Base-by-base conservation (phyloP, 768 basidiomycete species). In the Termitomyces sp. region DNA sequence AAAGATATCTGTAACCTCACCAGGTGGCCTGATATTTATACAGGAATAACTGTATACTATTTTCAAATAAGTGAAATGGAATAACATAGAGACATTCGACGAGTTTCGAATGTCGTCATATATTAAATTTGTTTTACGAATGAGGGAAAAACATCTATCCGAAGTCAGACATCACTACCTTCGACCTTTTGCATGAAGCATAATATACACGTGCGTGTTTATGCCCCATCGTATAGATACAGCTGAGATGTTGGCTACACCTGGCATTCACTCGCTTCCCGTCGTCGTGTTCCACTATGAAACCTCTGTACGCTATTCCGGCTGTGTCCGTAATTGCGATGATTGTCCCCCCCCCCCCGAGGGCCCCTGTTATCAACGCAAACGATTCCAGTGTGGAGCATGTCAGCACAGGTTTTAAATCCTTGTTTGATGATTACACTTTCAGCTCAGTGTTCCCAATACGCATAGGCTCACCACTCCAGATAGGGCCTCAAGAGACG, bases 321-420 rank as follows among this genome's bases (percentile, higher is more conserved):
- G 29, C 42, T 43, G 22, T 43, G 16, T 54, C 56, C 32, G 57
- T 34, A 12, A 43, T 36, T n/a, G 57, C 61, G 47, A 53, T 58
- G 12, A 65, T 69, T 31, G 60, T 65, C 5, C 36, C 57, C 12
- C 51, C 61, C 5, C 36, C 57, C 12, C 51, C 61, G 5, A 67
- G 69, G 50, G 51, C 71, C 42, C 56, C 62, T 22, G 67, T 56
- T n/a, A 67, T 56, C 5, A 69, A 69, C 14, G 69, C 71, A 7
- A 67, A 68, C 1, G 69, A 65, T 34, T 63, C 69, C n/a, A 67
- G 66, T 8, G 63, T 70, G 42, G 68, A 68, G 41, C 52, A 59
- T 29, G 58, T 63, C 22, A 53, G 63, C 34, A 43, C 60, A 29
- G 56, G 59, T 49, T 73, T 72, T 50, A 66, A 10, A 5, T n/a